These are phyloP conservation scores for Linnemannia schmuckeri DNA, from an alignment of 192 early-diverging fungal species.

Conservation along the genomic window DNA sequence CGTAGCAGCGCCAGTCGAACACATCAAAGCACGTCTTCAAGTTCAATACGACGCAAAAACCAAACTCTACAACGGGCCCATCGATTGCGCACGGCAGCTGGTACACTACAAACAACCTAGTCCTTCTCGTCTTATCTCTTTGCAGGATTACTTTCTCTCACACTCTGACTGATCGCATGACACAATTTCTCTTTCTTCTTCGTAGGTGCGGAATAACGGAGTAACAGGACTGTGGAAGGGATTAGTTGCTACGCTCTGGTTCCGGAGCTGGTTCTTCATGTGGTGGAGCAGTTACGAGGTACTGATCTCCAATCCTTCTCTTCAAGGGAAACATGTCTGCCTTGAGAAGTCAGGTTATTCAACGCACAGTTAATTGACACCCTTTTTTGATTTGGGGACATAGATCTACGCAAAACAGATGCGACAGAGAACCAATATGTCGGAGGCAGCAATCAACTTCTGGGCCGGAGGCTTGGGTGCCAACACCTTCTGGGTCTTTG, in stretches of 20 bases:
- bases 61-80: conserved; percentile 85
- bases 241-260: conserved; percentile 83
- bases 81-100: conserved; percentile 86
- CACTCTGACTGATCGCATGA: no score
- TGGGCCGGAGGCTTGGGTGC: conserved; percentile 88
- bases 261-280: conserved; percentile 87
- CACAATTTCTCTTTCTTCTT: background rate
- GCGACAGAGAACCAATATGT: conserved; percentile 59
- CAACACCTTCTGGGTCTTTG: conserved; percentile 90
- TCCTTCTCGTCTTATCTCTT: no score
- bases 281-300: conserved; percentile 71
- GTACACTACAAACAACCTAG: conserved; percentile 37
- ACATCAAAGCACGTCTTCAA: conserved; percentile 79
- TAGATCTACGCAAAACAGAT: conserved; percentile 71
- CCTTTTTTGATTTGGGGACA: background rate
- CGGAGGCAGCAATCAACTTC: conserved; percentile 77
- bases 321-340: no score
- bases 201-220: conserved; percentile 80
- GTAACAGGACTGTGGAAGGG: conserved; percentile 87
- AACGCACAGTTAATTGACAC: background rate
- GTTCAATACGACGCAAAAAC: conserved; percentile 79
- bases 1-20: conserved; percentile 85
- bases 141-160: no score
- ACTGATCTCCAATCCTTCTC: background rate
- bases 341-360: background rate